These are phyloP conservation scores for Hyaloscypha hepaticicola DNA, from an alignment of 495 filamentous ascomycete species.

Conservation along the genomic window DNA sequence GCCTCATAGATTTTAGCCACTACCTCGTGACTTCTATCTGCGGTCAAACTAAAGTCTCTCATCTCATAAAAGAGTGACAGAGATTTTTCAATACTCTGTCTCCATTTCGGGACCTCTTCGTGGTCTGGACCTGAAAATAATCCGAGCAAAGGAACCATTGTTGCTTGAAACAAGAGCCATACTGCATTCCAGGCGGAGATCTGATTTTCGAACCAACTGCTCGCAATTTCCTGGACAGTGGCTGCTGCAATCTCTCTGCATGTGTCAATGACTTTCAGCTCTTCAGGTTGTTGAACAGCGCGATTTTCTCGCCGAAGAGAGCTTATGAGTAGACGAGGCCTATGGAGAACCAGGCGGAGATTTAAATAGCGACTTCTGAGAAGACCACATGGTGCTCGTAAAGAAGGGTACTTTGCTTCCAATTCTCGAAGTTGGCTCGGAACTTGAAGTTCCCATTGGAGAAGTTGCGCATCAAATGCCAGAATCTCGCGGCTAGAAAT, in stretches of 20 bases:
- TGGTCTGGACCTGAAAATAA: conserved; percentile 47
- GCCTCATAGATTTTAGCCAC: neutral
- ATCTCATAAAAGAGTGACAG: conserved; percentile 12
- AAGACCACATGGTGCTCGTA: neutral
- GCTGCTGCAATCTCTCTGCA: neutral
- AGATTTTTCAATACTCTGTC: conserved; percentile 2
- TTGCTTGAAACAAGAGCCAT: conserved; percentile 76
- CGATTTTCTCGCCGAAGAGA: conserved; percentile 30
- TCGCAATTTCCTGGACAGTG: neutral
- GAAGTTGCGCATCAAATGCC: conserved; percentile 37
- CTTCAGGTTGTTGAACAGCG: neutral
- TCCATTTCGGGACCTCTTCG: conserved; percentile 1
- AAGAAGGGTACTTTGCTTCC: neutral
- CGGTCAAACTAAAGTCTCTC: conserved; percentile 7
- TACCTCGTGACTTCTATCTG: neutral
- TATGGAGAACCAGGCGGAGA: neutral
- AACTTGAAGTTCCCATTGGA: conserved; percentile 66
- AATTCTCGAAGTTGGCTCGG: conserved; percentile 46
- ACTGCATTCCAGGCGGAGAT: conserved; percentile 77
- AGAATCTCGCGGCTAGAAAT: neutral
- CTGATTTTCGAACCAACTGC: conserved; percentile 62
- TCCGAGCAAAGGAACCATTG: conserved; percentile 68
- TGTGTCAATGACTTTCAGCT: neutral
- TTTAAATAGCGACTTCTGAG: neutral
- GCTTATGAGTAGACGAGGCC: neutral